phyloP scores from a whole-genome alignment of 179 eudicot genomes.

The Actinidia polygama region DNA sequence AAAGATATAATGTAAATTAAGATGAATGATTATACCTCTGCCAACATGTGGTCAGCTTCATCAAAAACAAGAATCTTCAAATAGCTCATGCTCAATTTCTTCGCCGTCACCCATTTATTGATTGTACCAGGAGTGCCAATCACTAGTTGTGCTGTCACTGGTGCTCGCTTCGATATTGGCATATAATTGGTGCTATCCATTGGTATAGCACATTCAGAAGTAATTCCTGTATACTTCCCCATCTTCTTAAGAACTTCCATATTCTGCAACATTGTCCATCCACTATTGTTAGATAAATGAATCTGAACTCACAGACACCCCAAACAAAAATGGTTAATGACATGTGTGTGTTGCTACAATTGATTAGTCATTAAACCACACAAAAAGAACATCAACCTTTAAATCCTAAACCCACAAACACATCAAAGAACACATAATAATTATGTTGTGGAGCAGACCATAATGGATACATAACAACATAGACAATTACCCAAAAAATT shows the following conservation, averaged over 20 bases:
- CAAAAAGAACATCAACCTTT: not conserved
- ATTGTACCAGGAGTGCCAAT: conserved; percentile 95
- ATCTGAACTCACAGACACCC: not conserved
- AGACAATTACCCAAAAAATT: not conserved
- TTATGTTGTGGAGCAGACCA: not conserved
- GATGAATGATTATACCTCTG: conserved; percentile 54
- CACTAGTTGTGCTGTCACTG: conserved; percentile 69
- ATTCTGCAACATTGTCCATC: conserved; percentile 50
- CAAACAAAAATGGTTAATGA: not conserved
- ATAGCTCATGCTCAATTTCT: conserved; percentile 53
- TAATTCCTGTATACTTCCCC: conserved; percentile 86
- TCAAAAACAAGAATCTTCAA: conserved; percentile 93
- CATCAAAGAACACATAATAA: not conserved
- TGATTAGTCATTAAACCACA: not conserved
- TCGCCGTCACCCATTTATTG: conserved; percentile 54
- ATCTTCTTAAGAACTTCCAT: conserved; percentile 84
- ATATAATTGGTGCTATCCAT: conserved; percentile 49
- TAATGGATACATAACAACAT: not conserved
- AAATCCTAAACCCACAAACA: not conserved
- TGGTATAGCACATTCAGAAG: conserved; percentile 71
- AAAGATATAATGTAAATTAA: not conserved
- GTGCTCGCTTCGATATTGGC: conserved; percentile 54
- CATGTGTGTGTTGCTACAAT: not conserved
- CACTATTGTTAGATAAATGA: not conserved
- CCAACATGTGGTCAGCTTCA: conserved; percentile 97